Base-by-base conservation (phyloP, 768 basidiomycete species). In the Trichaptum fuscoviolaceum region DNA sequence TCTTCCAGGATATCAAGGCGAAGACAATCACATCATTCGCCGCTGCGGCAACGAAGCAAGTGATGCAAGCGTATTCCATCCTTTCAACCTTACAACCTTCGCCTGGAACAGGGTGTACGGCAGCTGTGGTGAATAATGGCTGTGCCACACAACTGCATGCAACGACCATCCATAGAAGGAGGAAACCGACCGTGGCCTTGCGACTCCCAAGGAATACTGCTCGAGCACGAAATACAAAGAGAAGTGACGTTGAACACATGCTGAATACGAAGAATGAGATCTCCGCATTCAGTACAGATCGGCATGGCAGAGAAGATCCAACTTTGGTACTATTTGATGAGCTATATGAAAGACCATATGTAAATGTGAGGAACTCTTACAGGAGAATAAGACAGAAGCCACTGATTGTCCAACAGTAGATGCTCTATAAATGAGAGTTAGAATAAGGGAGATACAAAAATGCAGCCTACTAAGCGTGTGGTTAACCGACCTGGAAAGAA, bases 21-120 rank as follows among this genome's bases (percentile, higher is more conserved):
- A 78, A 79, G 20, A 80, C 73, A 23, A 75, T 72, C 1, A 76
- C 75, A 63, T 78, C 77, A 62, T 74, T 73, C 62, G 73, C 58
- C 0, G 75, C 64, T 0, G 73, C 71, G 0, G 71, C 69, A 35
- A 79, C 70, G 0, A 72, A 65, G 0, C 71, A 69, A 1, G 70
- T 73, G 17, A 71, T 69, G 7, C 72, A 71, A 66, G 71, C 76
- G 1, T 57, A 63, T 58, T 73, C 66, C 20, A 78, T 62, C 9
- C 64, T 63, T 7, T 73, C 71, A 30, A 70, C 69, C 1, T 73
- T 68, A 64, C 80, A 81, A 57, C 77, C 73, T 17, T 69, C 63
- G 1, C 79, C 79, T 2, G 73, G 70, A 7, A 75, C 75, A 34
- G 79, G 69, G 52, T 74, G n/a, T n/a, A n/a, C 69, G 7, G 27